These are phyloP conservation scores for Fusarium sp. DNA, from an alignment of 2,329 filamentous ascomycete species.

Conservation along the genomic window DNA sequence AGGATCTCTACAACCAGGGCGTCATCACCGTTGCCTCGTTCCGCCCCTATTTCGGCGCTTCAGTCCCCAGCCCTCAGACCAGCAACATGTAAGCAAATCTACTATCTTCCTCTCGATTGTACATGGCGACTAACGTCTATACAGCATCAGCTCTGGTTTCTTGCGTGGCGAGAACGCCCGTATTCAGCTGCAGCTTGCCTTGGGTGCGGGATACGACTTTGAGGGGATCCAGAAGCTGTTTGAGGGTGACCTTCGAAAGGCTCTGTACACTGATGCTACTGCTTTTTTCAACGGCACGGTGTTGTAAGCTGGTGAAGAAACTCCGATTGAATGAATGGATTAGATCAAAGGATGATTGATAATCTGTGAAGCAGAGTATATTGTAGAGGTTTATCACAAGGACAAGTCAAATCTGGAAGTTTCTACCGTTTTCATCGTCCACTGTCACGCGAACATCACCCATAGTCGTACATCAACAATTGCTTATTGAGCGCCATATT, in stretches of 20 bases:
- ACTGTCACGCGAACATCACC: background rate
- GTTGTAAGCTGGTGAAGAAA: background rate
- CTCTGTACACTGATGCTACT: conserved; percentile 1
- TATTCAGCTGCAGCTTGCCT: conserved; percentile 53
- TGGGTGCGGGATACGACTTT: conserved; percentile 49
- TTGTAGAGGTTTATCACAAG: too few species aligned
- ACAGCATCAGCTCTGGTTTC: conserved; percentile 49
- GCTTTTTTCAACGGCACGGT: conserved; percentile 2
- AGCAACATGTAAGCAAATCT: background rate
- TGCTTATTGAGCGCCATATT: background rate
- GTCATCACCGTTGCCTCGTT: conserved; percentile 51
- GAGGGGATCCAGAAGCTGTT: conserved; percentile 51
- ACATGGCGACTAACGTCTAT: background rate
- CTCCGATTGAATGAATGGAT: background rate
- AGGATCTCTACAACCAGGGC: conserved; percentile 47
- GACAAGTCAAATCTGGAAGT: too few species aligned
- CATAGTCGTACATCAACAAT: background rate
- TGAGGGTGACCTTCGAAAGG: conserved; percentile 40
- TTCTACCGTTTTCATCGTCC: background rate
- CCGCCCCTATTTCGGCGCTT: conserved; percentile 37
- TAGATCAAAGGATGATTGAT: too few species aligned
- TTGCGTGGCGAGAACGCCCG: conserved; percentile 51
- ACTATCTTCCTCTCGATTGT: too few species aligned
- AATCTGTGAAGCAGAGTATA: too few species aligned
- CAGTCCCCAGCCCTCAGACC: background rate